Evolutionary conservation across 495 filamentous ascomycete genomes (phyloP).

Genomic region (Cryomyces minteri): DNA sequence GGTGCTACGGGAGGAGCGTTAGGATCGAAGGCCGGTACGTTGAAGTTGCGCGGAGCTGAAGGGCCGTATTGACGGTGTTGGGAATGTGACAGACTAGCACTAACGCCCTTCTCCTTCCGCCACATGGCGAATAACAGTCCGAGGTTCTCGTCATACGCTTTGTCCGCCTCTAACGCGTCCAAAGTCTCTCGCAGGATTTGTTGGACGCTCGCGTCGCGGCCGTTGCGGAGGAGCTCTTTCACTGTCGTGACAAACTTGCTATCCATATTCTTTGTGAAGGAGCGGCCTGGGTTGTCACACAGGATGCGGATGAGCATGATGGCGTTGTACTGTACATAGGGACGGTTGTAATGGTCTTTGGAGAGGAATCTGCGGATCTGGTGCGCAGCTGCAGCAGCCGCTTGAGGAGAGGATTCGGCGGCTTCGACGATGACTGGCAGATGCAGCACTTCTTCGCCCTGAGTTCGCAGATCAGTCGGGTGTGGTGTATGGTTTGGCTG

Average conservation of each 20-base stretch:
- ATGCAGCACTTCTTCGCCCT: conserved; percentile 78
- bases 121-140: conserved; percentile 57
- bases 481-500: conserved; percentile 10
- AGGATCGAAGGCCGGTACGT: background rate
- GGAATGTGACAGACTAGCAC: background rate
- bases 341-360: conserved; percentile 39
- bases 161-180: conserved; percentile 47
- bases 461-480: conserved; percentile 1
- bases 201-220: conserved; percentile 55
- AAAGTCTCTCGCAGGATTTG: conserved; percentile 78
- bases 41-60: background rate
- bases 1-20: background rate
- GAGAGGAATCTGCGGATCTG: conserved; percentile 68
- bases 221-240: conserved; percentile 56
- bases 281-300: conserved; percentile 73
- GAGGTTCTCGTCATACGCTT: conserved; percentile 56
- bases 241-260: conserved; percentile 55
- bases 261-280: conserved; percentile 77
- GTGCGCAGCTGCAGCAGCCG: conserved; percentile 58
- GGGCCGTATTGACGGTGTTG: background rate
- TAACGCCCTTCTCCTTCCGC: conserved; percentile 55
- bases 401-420: conserved; percentile 76
- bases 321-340: conserved; percentile 78
- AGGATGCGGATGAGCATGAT: conserved; percentile 94
- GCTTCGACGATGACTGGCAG: conserved; percentile 91